phyloP scores from a whole-genome alignment of 805 yeast genomes.

The Cyberlindnera mycetangii region DNA sequence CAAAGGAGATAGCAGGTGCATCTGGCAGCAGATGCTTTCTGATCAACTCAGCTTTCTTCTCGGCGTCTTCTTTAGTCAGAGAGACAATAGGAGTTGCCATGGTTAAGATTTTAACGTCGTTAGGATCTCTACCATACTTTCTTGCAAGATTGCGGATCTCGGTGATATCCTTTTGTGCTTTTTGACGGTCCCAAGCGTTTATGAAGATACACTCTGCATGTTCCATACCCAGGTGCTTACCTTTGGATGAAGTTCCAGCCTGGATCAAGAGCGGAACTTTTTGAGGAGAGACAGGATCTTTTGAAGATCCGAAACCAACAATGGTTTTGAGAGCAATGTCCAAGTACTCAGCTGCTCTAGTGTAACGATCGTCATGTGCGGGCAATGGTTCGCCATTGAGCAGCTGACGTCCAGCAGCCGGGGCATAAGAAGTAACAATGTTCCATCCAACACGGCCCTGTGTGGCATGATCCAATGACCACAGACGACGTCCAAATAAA shows the following conservation, averaged over 20 bases:
- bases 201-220: constrained; percentile 42
- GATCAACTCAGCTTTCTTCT: constrained; percentile 27
- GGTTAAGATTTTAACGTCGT: constrained; percentile 38
- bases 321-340: constrained; percentile 42
- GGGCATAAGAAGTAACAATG: constrained; percentile 43
- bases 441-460: constrained; percentile 47
- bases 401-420: constrained; percentile 40
- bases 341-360: constrained; percentile 38
- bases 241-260: constrained; percentile 41
- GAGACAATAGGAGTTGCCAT: constrained; percentile 38
- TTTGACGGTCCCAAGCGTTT: constrained; percentile 33
- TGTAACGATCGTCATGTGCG: constrained; percentile 41
- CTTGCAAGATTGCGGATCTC: constrained; percentile 34
- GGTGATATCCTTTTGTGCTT: constrained; percentile 30
- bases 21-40: constrained; percentile 37
- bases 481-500: constrained; percentile 32
- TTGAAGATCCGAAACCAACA: constrained; percentile 28
- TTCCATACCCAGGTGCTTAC: constrained; percentile 40
- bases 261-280: constrained; percentile 42
- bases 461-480: constrained; percentile 39
- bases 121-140: constrained; percentile 36
- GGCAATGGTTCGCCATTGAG: constrained; percentile 32
- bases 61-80: constrained; percentile 40
- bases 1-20: constrained; percentile 42
- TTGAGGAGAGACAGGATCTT: constrained; percentile 38